Conservation (phyloP, 129 eudicot species). For the Mikania micrantha region DNA sequence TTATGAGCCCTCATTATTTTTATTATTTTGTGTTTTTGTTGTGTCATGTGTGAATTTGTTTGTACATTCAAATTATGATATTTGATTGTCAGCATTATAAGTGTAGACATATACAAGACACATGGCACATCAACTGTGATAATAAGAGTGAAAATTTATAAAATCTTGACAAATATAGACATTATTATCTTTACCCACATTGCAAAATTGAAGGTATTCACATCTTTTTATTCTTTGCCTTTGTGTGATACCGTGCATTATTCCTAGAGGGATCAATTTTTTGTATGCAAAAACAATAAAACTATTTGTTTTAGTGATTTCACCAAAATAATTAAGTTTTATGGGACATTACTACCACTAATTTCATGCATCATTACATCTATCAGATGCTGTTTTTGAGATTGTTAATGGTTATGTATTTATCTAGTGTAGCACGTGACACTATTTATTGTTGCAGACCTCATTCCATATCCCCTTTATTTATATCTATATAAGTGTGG, state of each 20-base stretch:
- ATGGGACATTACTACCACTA: background rate
- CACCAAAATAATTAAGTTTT: background rate
- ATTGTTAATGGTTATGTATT: background rate
- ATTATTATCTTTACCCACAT: background rate
- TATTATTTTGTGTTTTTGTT: slow-evolving; percentile 2
- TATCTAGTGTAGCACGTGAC: background rate
- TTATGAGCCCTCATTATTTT: background rate
- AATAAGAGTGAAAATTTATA: background rate
- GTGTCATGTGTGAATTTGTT: background rate
- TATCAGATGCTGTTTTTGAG: background rate
- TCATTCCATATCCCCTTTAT: background rate
- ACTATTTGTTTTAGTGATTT: background rate
- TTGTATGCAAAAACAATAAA: background rate
- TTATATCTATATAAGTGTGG: too few relatives aligned
- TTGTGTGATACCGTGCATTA: background rate
- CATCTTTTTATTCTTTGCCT: background rate
- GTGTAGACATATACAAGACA: background rate
- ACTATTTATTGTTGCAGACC: background rate
- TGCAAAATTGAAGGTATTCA: background rate
- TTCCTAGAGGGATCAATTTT: background rate
- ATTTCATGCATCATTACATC: background rate
- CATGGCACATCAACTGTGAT: background rate
- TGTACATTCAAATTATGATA: slow-evolving; percentile 4
- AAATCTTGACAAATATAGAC: background rate
- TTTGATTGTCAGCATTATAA: background rate